Evolutionary conservation across 768 basidiomycete genomes (phyloP), one percentile per base, ranked within the genome.

Genomic region (Pisolithus albus): DNA sequence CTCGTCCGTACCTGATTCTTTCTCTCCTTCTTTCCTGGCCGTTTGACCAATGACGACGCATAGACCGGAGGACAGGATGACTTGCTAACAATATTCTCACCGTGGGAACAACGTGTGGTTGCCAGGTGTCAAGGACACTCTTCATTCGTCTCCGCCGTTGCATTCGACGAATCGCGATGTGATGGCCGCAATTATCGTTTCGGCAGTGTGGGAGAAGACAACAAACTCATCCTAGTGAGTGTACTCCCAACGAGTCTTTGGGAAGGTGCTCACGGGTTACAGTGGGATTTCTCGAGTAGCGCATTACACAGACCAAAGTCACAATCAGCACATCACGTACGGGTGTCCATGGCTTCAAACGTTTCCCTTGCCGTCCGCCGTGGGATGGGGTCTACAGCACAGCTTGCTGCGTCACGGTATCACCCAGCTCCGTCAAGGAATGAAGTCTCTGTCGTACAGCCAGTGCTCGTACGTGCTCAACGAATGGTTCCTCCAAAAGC

Each of bases 51-150:
- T 42, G 52, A 50, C 54, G 6, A 57, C 46, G 37, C 52, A 18
- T 59, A 93, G 89, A 91, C 92, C 1, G 96, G 94, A 11, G 96
- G 96, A 0, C 94, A 99, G 73, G 96, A 99, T 62, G 96, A 99
- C 63, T 77, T 98, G 9, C 71, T 96, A 50, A 95, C 94, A 4
- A 88, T 99, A 53, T 91, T 92, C 66, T 93, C 94, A 0, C 92
- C 93, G 1, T 88, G 86, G 80, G 96, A 98, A 65, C 87, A 92
- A 64, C 82, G 94, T 3, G 83, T 98, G 6, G 82, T 99, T 9
- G 96, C 96, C 5, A 80, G 94, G 50, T 98, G 96, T 70, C 93
- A 96, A 67, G 96, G 96, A 0, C 96, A 99, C 63, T 89, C 91
- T 0, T 94, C 92, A 2, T 98, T 96, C 63, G 89, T 99, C 7